Percentiles rank a stretch among this genome's conserved stretches.
Evolutionary conservation across 192 early-diverging fungal species (phyloP).

Genomic region (Podila horticola): DNA sequence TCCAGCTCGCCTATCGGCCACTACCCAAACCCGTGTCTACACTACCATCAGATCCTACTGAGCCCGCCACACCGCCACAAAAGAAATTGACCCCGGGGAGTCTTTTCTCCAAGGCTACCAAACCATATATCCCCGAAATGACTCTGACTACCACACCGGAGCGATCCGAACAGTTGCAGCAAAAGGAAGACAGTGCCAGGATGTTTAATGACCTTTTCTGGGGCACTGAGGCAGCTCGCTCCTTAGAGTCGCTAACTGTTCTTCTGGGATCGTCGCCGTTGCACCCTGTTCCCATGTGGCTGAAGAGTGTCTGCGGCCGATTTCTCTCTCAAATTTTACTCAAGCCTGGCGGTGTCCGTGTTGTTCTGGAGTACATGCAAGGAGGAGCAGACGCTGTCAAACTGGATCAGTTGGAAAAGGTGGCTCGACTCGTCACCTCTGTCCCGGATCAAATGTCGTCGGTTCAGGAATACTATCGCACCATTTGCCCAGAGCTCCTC

Average conservation of each 20-base stretch:
- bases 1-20: conserved; percentile 78
- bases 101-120: conserved; percentile 3
- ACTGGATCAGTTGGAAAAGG: conserved; percentile 63
- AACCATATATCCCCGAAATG: background rate
- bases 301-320: conserved; percentile 69
- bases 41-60: background rate
- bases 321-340: conserved; percentile 77
- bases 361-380: conserved; percentile 75
- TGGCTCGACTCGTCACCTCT: conserved; percentile 66
- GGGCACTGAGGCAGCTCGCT: conserved; percentile 61
- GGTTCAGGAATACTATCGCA: conserved; percentile 56
- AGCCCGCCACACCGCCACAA: background rate
- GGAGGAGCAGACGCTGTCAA: conserved; percentile 63
- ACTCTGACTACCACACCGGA: background rate
- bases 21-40: conserved; percentile 33
- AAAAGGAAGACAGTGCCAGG: conserved; percentile 54
- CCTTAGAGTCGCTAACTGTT: conserved; percentile 73
- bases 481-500: conserved; percentile 37
- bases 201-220: conserved; percentile 45
- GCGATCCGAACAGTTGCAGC: conserved; percentile 10
- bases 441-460: conserved; percentile 69
- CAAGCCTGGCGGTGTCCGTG: conserved; percentile 67
- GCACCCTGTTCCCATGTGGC: conserved; percentile 68
- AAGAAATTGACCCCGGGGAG: conserved; percentile 18
- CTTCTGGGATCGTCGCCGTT: conserved; percentile 66